Percentiles rank a stretch among this genome's conserved stretches.
These are phyloP conservation scores for Aspergillus conjunctus DNA, from an alignment of 495 filamentous ascomycete species.

Conservation along the genomic window DNA sequence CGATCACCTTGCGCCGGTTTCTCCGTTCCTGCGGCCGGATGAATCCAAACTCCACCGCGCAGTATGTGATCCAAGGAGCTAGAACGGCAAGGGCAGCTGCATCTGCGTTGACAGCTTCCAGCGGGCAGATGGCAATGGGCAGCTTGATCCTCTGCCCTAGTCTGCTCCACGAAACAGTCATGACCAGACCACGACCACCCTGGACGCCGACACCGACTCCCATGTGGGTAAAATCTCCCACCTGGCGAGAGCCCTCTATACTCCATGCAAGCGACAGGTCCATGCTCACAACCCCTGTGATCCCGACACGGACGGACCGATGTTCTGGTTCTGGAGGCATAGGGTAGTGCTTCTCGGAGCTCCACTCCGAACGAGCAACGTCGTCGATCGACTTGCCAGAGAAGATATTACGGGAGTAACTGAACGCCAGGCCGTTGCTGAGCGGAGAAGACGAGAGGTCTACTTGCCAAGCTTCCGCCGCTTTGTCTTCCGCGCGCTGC, in stretches of 20 bases:
- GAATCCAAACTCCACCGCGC: slow-evolving; percentile 52
- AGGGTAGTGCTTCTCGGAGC: slow-evolving; percentile 43
- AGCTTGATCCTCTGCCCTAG: slow-evolving; percentile 46
- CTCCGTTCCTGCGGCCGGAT: slow-evolving; percentile 44
- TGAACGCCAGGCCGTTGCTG: slow-evolving; percentile 33
- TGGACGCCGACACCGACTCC: slow-evolving; percentile 44
- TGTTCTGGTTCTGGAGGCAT: slow-evolving; percentile 34
- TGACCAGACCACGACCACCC: slow-evolving; percentile 34
- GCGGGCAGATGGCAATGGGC: slow-evolving; percentile 43
- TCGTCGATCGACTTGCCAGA: slow-evolving; percentile 39
- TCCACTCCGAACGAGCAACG: slow-evolving; percentile 43
- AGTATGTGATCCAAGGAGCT: slow-evolving; percentile 52
- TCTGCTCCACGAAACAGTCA: slow-evolving; percentile 46
- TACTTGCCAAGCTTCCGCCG: slow-evolving; percentile 40
- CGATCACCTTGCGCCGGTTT: slow-evolving; percentile 36
- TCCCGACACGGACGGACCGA: slow-evolving; percentile 41
- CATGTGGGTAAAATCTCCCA: slow-evolving; percentile 44
- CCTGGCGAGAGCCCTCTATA: slow-evolving; percentile 40
- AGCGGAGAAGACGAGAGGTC: slow-evolving; percentile 32
- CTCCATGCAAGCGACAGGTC: slow-evolving; percentile 38
- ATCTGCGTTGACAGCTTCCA: slow-evolving; percentile 38
- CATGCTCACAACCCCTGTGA: slow-evolving; percentile 26
- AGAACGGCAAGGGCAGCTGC: slow-evolving; percentile 44
- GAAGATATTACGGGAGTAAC: slow-evolving; percentile 48
- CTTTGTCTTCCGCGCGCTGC: slow-evolving; percentile 26